Evolutionary conservation across 2,329 filamentous ascomycete genomes (phyloP).

Genomic region (Aureobasidium sp.): DNA sequence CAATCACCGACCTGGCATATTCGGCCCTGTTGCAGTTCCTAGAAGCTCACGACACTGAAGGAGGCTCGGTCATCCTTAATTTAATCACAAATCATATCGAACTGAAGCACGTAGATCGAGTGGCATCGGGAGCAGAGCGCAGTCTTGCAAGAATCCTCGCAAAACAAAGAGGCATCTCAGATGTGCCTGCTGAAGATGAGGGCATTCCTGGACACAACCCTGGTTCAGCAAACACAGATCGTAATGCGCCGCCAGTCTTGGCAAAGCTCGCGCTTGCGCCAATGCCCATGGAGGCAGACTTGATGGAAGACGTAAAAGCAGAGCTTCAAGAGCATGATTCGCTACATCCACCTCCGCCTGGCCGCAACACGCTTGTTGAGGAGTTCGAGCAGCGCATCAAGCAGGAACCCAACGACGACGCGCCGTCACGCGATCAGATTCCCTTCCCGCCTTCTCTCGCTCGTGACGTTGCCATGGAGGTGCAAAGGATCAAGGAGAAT

Average conservation of each 20-base stretch:
- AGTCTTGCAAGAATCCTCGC: slow-evolving; percentile 55
- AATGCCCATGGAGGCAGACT: slow-evolving; percentile 72
- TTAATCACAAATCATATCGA: slow-evolving; percentile 59
- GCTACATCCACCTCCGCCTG: slow-evolving; percentile 63
- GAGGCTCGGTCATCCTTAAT: slow-evolving; percentile 69
- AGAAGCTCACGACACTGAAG: slow-evolving; percentile 75
- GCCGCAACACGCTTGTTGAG: slow-evolving; percentile 68
- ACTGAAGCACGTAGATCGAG: slow-evolving; percentile 53
- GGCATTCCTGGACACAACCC: slow-evolving; percentile 62
- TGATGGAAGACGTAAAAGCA: slow-evolving; percentile 77
- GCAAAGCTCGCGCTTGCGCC: slow-evolving; percentile 68
- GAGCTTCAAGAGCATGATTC: slow-evolving; percentile 81
- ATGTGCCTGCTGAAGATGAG: slow-evolving; percentile 59
- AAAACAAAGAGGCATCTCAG: slow-evolving; percentile 46
- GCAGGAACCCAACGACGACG: slow-evolving; percentile 77
- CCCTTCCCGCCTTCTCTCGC: slow-evolving; percentile 83
- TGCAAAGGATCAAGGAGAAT: slow-evolving; percentile 88
- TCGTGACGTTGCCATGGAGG: slow-evolving; percentile 86
- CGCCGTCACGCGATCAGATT: slow-evolving; percentile 66
- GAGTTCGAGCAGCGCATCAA: slow-evolving; percentile 86
- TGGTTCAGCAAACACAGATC: slow-evolving; percentile 54
- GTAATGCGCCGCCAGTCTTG: slow-evolving; percentile 52
- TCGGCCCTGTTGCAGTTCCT: slow-evolving; percentile 80
- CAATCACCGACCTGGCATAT: slow-evolving; percentile 78
- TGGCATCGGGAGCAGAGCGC: slow-evolving; percentile 46